Evolutionary conservation across 768 basidiomycete species (phyloP).

Genomic region (Termitomyces titanicus): DNA sequence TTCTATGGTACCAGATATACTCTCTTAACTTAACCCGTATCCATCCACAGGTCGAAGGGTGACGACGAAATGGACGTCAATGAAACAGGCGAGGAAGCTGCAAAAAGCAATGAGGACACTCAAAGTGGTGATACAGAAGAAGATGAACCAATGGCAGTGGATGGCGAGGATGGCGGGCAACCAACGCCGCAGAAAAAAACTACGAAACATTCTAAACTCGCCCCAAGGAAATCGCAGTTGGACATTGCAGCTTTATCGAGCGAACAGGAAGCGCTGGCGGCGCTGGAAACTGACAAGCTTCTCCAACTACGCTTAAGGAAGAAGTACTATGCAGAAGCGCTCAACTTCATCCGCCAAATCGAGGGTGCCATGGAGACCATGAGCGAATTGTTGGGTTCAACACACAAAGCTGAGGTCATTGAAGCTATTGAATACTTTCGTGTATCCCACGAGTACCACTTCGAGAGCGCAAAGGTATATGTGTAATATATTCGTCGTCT

Average conservation of each 20-base stretch:
- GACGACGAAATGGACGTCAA: conserved; percentile 62
- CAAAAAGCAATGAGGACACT: conserved; percentile 31
- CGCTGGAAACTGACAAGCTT: conserved; percentile 63
- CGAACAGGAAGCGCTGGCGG: conserved; percentile 69
- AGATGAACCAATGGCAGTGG: conserved; percentile 31
- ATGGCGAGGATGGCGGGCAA: conserved; percentile 31
- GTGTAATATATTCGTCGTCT: not conserved
- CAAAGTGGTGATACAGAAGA: conserved; percentile 32
- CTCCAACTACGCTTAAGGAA: conserved; percentile 69
- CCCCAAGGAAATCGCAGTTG: conserved; percentile 65
- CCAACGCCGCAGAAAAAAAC: conserved; percentile 35
- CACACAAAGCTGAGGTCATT: conserved; percentile 76
- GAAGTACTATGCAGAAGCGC: conserved; percentile 83
- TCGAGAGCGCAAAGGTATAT: conserved; percentile 69
- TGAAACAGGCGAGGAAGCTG: conserved; percentile 30
- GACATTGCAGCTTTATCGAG: conserved; percentile 64
- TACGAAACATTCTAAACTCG: conserved; percentile 43
- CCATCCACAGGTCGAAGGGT: conserved; percentile 21
- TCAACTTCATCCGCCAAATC: conserved; percentile 69
- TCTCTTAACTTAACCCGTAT: not conserved
- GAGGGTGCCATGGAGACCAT: conserved; percentile 67
- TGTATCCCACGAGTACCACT: conserved; percentile 74
- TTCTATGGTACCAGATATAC: not conserved
- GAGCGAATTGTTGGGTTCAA: conserved; percentile 80
- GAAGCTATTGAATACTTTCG: conserved; percentile 91